Conservation (phyloP, 495 filamentous ascomycete genomes). For the Hypoxylon fuscum region DNA sequence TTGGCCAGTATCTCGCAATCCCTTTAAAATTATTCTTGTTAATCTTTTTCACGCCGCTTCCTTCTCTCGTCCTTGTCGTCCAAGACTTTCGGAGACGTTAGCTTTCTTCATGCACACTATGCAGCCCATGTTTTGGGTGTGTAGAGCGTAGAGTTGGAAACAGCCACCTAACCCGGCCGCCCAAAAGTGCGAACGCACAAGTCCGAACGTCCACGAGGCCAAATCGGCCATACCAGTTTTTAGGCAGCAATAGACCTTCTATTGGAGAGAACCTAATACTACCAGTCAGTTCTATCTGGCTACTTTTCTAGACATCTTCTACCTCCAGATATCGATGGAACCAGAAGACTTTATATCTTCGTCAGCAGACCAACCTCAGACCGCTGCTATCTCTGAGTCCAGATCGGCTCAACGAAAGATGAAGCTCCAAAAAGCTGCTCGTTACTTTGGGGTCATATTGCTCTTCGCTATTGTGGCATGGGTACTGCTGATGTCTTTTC, state of each 20-base stretch:
- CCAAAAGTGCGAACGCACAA: no score
- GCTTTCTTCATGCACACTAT: not conserved
- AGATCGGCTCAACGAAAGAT: not conserved
- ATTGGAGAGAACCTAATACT: not conserved
- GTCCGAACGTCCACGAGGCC: not conserved
- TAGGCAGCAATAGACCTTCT: slow-evolving; percentile 7
- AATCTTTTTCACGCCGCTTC: not conserved
- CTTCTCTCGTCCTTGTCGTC: not conserved
- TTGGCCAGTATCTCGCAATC: not conserved
- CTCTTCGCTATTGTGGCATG: not conserved
- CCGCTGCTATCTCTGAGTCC: not conserved
- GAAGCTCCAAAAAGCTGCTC: not conserved
- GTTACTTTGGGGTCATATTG: not conserved
- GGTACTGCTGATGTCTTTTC: not conserved
- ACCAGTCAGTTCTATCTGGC: not conserved
- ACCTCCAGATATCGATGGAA: not conserved
- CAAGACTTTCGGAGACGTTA: not conserved
- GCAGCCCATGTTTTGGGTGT: not conserved
- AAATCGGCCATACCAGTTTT: not conserved
- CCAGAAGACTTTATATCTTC: not conserved
- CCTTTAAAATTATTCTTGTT: not conserved
- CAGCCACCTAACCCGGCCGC: not conserved
- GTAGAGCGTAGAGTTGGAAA: not conserved
- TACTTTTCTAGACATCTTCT: not conserved
- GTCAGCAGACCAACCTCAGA: not conserved